phyloP scores from a whole-genome alignment of 495 filamentous ascomycete genomes.

The Aeminium ludgeri region DNA sequence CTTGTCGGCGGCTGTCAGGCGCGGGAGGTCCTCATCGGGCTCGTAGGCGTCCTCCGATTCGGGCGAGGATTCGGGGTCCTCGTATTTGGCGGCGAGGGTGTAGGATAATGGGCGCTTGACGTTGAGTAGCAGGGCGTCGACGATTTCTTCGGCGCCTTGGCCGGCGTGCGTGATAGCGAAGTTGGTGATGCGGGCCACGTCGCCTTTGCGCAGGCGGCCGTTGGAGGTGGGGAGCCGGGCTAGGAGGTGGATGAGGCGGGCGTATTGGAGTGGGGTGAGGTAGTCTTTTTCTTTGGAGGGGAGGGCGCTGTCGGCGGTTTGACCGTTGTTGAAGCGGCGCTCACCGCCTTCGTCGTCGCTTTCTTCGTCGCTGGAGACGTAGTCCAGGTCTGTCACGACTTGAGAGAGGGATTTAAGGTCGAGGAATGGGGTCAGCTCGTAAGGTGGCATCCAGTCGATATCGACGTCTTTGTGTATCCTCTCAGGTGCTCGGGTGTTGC shows the following conservation, averaged over 20 bases:
- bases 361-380: conserved; percentile 76
- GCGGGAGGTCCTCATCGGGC: conserved; percentile 18
- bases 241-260: conserved; percentile 64
- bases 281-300: conserved; percentile 47
- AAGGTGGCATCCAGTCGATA: conserved; percentile 54
- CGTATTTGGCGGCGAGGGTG: conserved; percentile 30
- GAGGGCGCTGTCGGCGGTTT: conserved; percentile 20
- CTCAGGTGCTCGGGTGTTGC: conserved; percentile 12
- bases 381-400: conserved; percentile 67
- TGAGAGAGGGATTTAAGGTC: conserved; percentile 56
- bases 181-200: conserved; percentile 68
- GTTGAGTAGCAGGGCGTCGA: conserved; percentile 71
- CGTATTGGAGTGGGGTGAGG: conserved; percentile 69
- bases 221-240: conserved; percentile 64
- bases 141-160: conserved; percentile 67
- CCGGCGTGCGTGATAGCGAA: conserved; percentile 85
- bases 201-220: conserved; percentile 60
- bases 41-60: conserved; percentile 26
- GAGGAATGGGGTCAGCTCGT: conserved; percentile 50
- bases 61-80: conserved; percentile 27
- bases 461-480: conserved; percentile 52
- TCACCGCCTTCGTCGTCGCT: conserved; percentile 57
- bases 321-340: conserved; percentile 28
- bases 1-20: too few species aligned
- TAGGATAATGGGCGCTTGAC: conserved; percentile 51